phyloP scores from a whole-genome alignment of 768 basidiomycete genomes.

The Lyophyllum decastes region DNA sequence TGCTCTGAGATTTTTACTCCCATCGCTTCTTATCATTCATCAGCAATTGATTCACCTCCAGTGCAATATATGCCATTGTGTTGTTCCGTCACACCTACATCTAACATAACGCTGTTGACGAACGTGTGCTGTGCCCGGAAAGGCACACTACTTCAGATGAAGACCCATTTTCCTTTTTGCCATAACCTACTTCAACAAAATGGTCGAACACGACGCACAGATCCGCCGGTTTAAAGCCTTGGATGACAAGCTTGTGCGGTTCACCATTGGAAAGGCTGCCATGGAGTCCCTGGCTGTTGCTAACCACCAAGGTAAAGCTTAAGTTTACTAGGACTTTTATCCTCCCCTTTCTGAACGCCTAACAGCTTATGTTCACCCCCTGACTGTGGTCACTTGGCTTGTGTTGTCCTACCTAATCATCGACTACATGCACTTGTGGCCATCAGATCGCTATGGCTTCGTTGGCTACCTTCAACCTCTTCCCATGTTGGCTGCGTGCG shows the following conservation, averaged over 20 bases:
- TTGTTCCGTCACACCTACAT: not conserved
- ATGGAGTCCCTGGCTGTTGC: conserved; percentile 72
- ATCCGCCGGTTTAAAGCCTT: conserved; percentile 53
- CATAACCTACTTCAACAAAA: conserved; percentile 17
- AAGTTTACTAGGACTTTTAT: not conserved
- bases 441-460: conserved; percentile 41
- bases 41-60: no score
- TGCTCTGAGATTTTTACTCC: no score
- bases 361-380: conserved; percentile 56
- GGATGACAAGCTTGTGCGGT: conserved; percentile 65
- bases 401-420: conserved; percentile 59
- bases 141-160: conserved; percentile 2
- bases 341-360: conserved; percentile 2
- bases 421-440: conserved; percentile 70
- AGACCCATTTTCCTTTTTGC: not conserved
- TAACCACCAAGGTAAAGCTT: conserved; percentile 56
- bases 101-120: not conserved
- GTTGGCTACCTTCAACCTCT: conserved; percentile 57
- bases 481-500: conserved; percentile 66
- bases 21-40: no score
- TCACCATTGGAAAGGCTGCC: conserved; percentile 62
- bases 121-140: conserved; percentile 1
- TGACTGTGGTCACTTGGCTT: conserved; percentile 64
- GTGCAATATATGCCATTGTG: not conserved
- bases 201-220: conserved; percentile 42